Evolutionary conservation across 2,329 filamentous ascomycete species (phyloP).

Genomic region (Fusarium albidum): DNA sequence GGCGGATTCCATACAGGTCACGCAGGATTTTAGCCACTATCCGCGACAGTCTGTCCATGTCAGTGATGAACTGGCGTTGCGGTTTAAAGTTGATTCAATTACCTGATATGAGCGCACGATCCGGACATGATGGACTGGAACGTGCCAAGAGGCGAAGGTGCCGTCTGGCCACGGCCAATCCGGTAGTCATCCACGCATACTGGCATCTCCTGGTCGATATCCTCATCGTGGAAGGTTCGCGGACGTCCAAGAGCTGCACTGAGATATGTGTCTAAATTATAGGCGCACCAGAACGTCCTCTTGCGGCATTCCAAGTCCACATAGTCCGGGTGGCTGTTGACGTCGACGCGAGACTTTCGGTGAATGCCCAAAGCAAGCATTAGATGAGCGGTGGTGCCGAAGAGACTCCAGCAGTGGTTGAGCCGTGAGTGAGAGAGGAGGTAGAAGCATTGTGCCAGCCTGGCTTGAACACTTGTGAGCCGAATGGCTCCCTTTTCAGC

Average conservation of each 20-base stretch:
- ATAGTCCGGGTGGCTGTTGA: conserved; percentile 10
- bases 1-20: conserved; percentile 46
- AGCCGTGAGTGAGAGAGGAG: conserved; percentile 52
- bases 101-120: conserved; percentile 46
- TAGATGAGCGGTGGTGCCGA: conserved; percentile 51
- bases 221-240: conserved; percentile 68
- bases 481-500: conserved; percentile 47
- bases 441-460: conserved; percentile 51
- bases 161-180: conserved; percentile 41
- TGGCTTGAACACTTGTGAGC: conserved; percentile 50
- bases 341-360: conserved; percentile 36
- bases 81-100: conserved; percentile 48
- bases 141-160: not conserved
- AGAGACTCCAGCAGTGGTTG: conserved; percentile 55
- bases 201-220: conserved; percentile 70
- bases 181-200: conserved; percentile 61
- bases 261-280: conserved; percentile 70
- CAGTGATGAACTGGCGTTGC: conserved; percentile 45
- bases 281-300: conserved; percentile 69
- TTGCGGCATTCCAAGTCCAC: conserved; percentile 50
- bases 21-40: conserved; percentile 47
- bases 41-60: conserved; percentile 36
- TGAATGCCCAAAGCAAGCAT: conserved; percentile 51
- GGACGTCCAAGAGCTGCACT: conserved; percentile 69
- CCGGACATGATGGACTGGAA: conserved; percentile 42